These are phyloP conservation scores for Jimgerdemannia flammicorona DNA, from an alignment of 192 early-diverging fungal species.

Conservation along the genomic window DNA sequence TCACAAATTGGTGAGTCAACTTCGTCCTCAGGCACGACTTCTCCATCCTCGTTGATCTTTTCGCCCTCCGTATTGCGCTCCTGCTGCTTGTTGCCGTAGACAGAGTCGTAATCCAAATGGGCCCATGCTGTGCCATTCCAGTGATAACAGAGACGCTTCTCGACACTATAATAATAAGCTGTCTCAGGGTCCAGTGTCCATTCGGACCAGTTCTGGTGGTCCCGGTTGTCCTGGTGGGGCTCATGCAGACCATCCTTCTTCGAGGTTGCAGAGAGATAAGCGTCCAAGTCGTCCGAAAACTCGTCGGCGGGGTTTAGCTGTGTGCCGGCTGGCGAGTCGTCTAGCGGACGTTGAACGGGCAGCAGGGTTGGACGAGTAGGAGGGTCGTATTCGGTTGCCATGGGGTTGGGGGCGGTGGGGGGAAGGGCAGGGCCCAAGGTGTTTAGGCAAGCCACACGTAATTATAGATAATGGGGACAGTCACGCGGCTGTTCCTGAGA, in stretches of 20 bases:
- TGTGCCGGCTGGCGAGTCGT: neutral
- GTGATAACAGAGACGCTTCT: neutral
- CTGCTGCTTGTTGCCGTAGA: neutral
- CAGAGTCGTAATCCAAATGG: neutral
- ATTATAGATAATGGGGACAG: neutral
- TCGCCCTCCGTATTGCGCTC: neutral
- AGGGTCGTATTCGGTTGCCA: neutral
- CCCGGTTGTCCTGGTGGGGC: neutral
- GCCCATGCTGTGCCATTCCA: neutral
- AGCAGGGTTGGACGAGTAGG: neutral
- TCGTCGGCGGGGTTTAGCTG: neutral
- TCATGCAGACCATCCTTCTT: neutral
- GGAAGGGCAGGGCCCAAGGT: neutral
- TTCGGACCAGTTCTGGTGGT: neutral
- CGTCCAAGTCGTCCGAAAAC: neutral
- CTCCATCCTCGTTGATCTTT: neutral
- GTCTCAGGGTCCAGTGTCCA: neutral
- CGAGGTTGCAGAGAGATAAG: neutral
- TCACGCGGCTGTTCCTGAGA: neutral
- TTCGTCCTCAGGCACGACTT: neutral
- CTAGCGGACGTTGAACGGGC: neutral
- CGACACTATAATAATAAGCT: neutral
- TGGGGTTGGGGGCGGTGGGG: too few relatives aligned
- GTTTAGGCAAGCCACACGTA: too few relatives aligned
- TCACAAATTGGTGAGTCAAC: neutral